phyloP scores from a whole-genome alignment of 2,329 filamentous ascomycete genomes.

The Colletotrichum musae region DNA sequence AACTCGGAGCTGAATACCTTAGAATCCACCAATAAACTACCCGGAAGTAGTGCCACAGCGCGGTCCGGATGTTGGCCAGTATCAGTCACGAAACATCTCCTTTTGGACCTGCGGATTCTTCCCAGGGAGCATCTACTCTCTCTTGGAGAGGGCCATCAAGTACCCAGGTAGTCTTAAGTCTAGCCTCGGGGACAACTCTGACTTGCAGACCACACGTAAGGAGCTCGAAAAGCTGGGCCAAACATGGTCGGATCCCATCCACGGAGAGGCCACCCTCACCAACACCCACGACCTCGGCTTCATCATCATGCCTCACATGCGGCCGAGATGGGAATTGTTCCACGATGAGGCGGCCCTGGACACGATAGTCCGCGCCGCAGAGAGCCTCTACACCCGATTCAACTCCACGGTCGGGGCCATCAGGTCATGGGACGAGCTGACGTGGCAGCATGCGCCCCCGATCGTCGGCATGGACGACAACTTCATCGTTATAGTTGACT shows the following conservation, averaged over 20 bases:
- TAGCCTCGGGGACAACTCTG: not conserved
- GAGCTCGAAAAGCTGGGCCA: conserved; percentile 44
- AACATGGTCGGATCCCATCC: conserved; percentile 52
- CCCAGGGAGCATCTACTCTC: conserved; percentile 52
- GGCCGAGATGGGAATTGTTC: conserved; percentile 62
- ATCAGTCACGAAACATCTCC: conserved; percentile 48
- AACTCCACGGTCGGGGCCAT: conserved; percentile 59
- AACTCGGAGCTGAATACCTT: no score
- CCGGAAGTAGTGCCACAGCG: conserved; percentile 51
- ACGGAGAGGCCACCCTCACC: conserved; percentile 56
- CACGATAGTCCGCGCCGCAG: conserved; percentile 59
- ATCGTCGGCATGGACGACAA: conserved; percentile 48
- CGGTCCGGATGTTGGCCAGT: conserved; percentile 46
- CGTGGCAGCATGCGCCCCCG: conserved; percentile 46
- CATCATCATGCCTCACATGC: conserved; percentile 64
- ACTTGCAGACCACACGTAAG: not conserved
- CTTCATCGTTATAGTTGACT: conserved; percentile 58
- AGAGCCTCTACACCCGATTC: conserved; percentile 59
- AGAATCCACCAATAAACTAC: conserved; percentile 40
- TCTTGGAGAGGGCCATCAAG: conserved; percentile 52
- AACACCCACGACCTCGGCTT: conserved; percentile 70
- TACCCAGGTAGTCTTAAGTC: conserved; percentile 44
- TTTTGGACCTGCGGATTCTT: conserved; percentile 63
- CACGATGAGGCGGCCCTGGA: conserved; percentile 54
- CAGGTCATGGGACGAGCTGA: conserved; percentile 62